Evolutionary conservation across 1,139 yeast genomes (phyloP).

Genomic region (Zygosaccharomyces sapae): DNA sequence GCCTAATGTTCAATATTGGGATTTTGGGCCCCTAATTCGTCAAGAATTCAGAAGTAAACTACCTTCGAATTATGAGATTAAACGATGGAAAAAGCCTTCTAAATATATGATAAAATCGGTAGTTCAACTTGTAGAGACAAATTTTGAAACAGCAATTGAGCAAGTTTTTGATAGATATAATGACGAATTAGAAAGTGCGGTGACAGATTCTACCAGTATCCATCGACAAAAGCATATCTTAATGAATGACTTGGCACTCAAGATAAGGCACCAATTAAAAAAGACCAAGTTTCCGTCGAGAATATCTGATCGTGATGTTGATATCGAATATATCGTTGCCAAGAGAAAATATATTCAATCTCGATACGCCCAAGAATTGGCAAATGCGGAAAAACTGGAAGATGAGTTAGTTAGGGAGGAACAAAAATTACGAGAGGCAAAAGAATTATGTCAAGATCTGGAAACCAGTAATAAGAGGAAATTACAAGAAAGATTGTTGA

Average conservation of each 20-base stretch:
- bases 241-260: slow-evolving; percentile 24
- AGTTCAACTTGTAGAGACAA: slow-evolving; percentile 26
- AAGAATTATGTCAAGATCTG: slow-evolving; percentile 13
- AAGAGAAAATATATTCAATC: slow-evolving; percentile 31
- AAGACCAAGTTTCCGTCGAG: slow-evolving; percentile 29
- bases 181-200: slow-evolving; percentile 19
- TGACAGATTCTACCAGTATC: slow-evolving; percentile 17
- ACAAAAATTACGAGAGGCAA: slow-evolving; percentile 21
- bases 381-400: slow-evolving; percentile 26
- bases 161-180: slow-evolving; percentile 23
- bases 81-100: slow-evolving; percentile 28
- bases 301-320: slow-evolving; percentile 27
- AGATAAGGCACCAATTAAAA: slow-evolving; percentile 23
- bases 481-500: slow-evolving; percentile 22
- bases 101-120: slow-evolving; percentile 20
- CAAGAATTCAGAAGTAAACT: slow-evolving; percentile 22
- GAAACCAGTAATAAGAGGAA: slow-evolving; percentile 16
- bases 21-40: slow-evolving; percentile 24
- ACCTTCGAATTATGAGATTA: slow-evolving; percentile 23
- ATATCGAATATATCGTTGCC: slow-evolving; percentile 32
- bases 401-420: slow-evolving; percentile 23
- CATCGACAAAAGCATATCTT: slow-evolving; percentile 23
- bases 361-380: slow-evolving; percentile 26
- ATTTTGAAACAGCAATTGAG: slow-evolving; percentile 25
- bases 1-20: slow-evolving; percentile 25